phyloP scores from a whole-genome alignment of 768 basidiomycete genomes.

The Leccinum olivaceopallidum region DNA sequence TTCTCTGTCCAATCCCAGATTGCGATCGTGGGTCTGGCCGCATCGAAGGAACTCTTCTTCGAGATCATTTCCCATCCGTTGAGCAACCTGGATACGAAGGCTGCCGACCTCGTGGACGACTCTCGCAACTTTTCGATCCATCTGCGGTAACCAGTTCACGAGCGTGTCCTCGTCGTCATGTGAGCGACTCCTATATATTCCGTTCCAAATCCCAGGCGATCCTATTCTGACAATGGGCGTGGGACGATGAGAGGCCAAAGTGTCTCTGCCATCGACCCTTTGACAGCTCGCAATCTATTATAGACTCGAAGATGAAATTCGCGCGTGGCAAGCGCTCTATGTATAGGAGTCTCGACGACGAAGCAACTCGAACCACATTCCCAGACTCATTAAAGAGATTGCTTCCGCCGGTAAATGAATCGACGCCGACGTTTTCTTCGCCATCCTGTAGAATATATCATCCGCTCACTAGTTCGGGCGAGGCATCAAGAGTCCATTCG shows the following conservation, averaged over 20 bases:
- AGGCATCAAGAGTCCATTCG: background rate
- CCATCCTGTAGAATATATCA: background rate
- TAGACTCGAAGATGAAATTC: constrained; percentile 8
- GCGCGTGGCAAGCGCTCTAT: background rate
- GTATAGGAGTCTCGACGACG: constrained; percentile 5
- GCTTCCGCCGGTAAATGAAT: background rate
- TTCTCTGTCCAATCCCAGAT: constrained; percentile 12
- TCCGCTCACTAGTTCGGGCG: background rate
- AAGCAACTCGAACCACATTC: constrained; percentile 5
- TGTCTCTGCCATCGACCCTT: background rate
- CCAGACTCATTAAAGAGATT: constrained; percentile 13
- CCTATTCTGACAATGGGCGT: constrained; percentile 1
- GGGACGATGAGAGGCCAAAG: background rate
- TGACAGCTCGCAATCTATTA: background rate
- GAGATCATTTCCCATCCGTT: constrained; percentile 12
- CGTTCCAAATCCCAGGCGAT: background rate
- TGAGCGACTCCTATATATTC: background rate
- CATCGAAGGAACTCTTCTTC: background rate
- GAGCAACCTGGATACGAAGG: constrained; percentile 1
- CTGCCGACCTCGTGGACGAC: background rate
- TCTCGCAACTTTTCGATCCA: constrained; percentile 1
- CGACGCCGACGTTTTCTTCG: background rate
- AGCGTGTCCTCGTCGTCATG: background rate
- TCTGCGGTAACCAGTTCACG: background rate
- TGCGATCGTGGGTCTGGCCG: constrained; percentile 9